These are phyloP conservation scores for Aspergillus sclerotiicarbonarius DNA, from an alignment of 495 filamentous ascomycete genomes.

Conservation along the genomic window DNA sequence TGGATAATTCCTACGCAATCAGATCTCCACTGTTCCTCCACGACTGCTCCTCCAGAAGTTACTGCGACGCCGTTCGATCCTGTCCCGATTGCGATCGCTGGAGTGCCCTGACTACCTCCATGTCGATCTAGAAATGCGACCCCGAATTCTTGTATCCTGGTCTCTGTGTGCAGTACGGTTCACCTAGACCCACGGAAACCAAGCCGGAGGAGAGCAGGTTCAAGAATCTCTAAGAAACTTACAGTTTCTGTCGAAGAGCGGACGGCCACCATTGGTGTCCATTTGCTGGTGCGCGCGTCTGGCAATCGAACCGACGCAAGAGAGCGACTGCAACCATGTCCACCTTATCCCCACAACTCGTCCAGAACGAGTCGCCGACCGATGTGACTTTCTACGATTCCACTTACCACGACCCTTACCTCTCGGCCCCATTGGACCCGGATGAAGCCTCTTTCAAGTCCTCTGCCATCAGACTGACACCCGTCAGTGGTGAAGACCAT, in stretches of 20 bases:
- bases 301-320: background rate
- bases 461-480: constrained; percentile 36
- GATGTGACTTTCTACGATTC: constrained; percentile 12
- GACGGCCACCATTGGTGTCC: background rate
- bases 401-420: constrained; percentile 34
- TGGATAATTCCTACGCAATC: background rate
- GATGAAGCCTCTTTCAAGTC: constrained; percentile 39
- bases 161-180: constrained; percentile 7
- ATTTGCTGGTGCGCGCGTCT: background rate
- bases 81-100: background rate
- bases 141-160: constrained; percentile 1
- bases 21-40: background rate
- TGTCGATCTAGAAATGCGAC: constrained; percentile 12
- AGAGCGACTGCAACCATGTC: constrained; percentile 16
- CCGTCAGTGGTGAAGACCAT: constrained; percentile 19
- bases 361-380: constrained; percentile 23
- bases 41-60: background rate
- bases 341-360: constrained; percentile 28
- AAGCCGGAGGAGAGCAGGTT: background rate
- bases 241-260: background rate
- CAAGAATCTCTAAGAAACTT: background rate
- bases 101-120: background rate
- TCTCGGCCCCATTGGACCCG: constrained; percentile 39
- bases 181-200: background rate
- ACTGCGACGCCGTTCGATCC: background rate